phyloP scores from a whole-genome alignment of 31 red algal genomes.

The Porphyra umbilicalis region DNA sequence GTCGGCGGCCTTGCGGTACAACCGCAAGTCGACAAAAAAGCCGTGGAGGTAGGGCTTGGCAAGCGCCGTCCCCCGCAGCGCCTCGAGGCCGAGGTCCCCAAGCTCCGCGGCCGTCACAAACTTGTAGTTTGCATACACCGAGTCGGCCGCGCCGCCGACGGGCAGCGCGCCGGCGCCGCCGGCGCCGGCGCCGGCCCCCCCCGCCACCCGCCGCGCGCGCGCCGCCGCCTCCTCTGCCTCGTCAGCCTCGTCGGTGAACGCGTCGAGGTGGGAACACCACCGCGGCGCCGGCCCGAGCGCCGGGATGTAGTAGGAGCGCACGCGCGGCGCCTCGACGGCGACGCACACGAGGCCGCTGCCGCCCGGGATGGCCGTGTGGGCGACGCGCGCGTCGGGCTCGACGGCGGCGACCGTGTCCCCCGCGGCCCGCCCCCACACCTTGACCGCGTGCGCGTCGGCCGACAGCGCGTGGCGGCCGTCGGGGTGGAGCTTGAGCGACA shows the following conservation, averaged over 20 bases:
- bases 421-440: constrained; percentile 51
- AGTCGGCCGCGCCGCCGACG: constrained; percentile 14
- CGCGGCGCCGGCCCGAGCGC: constrained; percentile 72
- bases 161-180: constrained; percentile 5
- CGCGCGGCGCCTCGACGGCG: constrained; percentile 41
- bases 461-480: constrained; percentile 30
- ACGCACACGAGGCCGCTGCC: constrained; percentile 64
- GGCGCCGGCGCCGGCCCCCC: not conserved
- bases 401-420: constrained; percentile 42
- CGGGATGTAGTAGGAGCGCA: constrained; percentile 90
- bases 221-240: not conserved
- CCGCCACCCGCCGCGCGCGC: not conserved
- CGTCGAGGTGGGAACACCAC: constrained; percentile 95
- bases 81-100: constrained; percentile 49
- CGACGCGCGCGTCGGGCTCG: constrained; percentile 70
- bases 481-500: constrained; percentile 42
- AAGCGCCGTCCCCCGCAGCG: constrained; percentile 50
- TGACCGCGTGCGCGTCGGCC: constrained; percentile 71
- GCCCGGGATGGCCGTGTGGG: constrained; percentile 70
- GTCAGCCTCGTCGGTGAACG: constrained; percentile 90
- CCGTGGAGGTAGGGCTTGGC: constrained; percentile 89
- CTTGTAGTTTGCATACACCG: constrained; percentile 92
- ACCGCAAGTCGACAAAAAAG: constrained; percentile 75
- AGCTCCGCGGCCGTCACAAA: constrained; percentile 79
- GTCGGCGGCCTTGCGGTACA: constrained; percentile 69